phyloP scores from a whole-genome alignment of 192 early-diverging fungal genomes.

The Coemansia sp. region DNA sequence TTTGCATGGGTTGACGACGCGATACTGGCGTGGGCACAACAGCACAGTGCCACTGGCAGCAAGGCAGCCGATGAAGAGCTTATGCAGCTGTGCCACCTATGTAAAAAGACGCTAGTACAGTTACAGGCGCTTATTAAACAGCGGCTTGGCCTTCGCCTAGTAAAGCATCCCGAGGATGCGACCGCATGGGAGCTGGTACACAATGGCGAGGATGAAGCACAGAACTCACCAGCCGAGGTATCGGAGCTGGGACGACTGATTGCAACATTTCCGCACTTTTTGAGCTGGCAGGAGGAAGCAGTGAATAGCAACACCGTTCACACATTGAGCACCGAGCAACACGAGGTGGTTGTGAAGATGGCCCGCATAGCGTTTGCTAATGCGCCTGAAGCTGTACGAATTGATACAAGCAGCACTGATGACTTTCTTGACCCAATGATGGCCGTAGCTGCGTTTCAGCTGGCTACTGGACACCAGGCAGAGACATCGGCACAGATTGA shows the following conservation, averaged over 20 bases:
- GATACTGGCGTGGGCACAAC: constrained; percentile 11
- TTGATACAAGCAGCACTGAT: not conserved
- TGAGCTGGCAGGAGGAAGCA: not conserved
- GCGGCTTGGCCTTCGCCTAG: not conserved
- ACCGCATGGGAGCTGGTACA: not conserved
- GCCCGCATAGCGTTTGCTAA: not conserved
- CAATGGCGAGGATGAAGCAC: not conserved
- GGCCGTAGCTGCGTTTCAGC: not conserved
- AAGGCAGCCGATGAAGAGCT: constrained; percentile 1
- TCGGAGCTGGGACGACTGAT: not conserved
- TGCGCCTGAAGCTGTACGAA: not conserved
- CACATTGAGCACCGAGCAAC: not conserved
- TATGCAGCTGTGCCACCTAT: constrained; percentile 4
- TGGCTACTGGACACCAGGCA: not conserved
- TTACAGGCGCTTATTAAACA: not conserved
- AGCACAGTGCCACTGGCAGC: not conserved
- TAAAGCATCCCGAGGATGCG: not conserved
- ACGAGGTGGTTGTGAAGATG: not conserved
- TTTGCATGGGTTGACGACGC: not conserved
- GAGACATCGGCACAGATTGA: not conserved
- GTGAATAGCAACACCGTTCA: not conserved
- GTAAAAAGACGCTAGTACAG: not conserved
- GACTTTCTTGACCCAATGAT: constrained; percentile 2
- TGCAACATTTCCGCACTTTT: constrained; percentile 3
- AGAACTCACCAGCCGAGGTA: not conserved